phyloP scores from a whole-genome alignment of 169 alveolate genomes.

The Plasmodium berghei region DNA sequence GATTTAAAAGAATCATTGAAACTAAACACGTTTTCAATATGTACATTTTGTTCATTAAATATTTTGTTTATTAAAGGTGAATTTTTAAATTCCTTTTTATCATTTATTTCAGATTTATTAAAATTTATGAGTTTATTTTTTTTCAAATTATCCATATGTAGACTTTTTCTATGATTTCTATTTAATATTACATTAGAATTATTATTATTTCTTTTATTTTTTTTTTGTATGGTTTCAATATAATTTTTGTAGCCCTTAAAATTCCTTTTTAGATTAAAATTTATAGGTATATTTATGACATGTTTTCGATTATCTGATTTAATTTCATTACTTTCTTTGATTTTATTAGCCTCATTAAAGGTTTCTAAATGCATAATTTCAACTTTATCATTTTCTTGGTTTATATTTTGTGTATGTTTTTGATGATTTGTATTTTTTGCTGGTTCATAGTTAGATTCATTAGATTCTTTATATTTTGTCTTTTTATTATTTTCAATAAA shows the following conservation, averaged over 20 bases:
- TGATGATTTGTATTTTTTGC: not conserved
- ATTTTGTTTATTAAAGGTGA: conserved; percentile 24
- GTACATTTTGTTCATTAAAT: conserved; percentile 22
- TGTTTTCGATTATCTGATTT: conserved; percentile 2
- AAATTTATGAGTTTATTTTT: not conserved
- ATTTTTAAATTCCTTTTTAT: conserved; percentile 11
- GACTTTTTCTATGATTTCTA: not conserved
- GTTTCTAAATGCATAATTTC: not conserved
- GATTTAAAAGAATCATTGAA: conserved; percentile 9
- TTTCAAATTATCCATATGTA: conserved; percentile 1
- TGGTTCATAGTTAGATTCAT: not conserved
- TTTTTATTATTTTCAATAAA: conserved; percentile 3
- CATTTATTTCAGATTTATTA: conserved; percentile 25
- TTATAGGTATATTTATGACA: conserved; percentile 32
- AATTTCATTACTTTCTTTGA: not conserved
- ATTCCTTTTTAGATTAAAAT: conserved; percentile 53
- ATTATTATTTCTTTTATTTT: conserved; percentile 7
- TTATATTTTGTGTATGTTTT: conserved; percentile 3
- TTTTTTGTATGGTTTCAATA: not conserved
- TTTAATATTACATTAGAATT: not conserved
- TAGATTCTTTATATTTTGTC: not conserved
- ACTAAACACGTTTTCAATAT: conserved; percentile 33
- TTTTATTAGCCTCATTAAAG: not conserved
- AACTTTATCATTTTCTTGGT: not conserved
- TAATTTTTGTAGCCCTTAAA: conserved; percentile 10